Conservation (phyloP, 108 stramenopile species). For the Chaetoceros muelleri region DNA sequence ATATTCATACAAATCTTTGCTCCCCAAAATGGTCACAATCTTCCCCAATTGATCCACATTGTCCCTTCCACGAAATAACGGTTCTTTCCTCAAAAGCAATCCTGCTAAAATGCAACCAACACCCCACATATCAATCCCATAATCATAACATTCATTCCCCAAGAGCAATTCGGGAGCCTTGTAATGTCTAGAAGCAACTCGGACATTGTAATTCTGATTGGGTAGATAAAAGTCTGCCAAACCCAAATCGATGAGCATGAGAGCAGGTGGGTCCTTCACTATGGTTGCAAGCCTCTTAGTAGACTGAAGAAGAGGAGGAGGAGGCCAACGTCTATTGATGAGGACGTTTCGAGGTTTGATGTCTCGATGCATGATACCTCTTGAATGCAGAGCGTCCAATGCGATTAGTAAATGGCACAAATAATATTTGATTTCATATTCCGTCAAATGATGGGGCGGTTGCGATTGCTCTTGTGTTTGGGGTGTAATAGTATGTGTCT, state of each 20-base stretch:
- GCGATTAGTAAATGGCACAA: conserved; percentile 82
- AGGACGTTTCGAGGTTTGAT: conserved; percentile 91
- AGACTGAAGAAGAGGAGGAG: neutral
- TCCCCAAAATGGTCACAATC: conserved; percentile 67
- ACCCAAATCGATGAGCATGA: conserved; percentile 88
- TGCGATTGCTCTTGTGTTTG: conserved; percentile 1
- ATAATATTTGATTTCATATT: conserved; percentile 79
- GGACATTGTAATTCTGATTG: conserved; percentile 73
- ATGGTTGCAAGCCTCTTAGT: conserved; percentile 11
- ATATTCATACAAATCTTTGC: conserved; percentile 50
- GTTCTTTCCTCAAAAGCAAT: conserved; percentile 59
- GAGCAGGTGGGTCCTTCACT: conserved; percentile 27
- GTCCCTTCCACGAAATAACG: conserved; percentile 76
- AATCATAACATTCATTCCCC: conserved; percentile 69
- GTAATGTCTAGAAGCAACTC: conserved; percentile 87
- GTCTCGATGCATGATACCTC: conserved; percentile 90
- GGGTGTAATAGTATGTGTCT: neutral
- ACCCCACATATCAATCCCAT: conserved; percentile 77
- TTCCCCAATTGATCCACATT: conserved; percentile 77
- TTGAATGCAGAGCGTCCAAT: conserved; percentile 68
- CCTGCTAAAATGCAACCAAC: conserved; percentile 82
- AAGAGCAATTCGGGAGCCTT: conserved; percentile 85
- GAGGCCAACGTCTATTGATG: conserved; percentile 46
- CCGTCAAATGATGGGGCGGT: conserved; percentile 37
- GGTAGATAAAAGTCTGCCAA: conserved; percentile 88